Base-by-base conservation (phyloP, 192 early-diverging fungal genomes). In the Funneliformis mosseae region DNA sequence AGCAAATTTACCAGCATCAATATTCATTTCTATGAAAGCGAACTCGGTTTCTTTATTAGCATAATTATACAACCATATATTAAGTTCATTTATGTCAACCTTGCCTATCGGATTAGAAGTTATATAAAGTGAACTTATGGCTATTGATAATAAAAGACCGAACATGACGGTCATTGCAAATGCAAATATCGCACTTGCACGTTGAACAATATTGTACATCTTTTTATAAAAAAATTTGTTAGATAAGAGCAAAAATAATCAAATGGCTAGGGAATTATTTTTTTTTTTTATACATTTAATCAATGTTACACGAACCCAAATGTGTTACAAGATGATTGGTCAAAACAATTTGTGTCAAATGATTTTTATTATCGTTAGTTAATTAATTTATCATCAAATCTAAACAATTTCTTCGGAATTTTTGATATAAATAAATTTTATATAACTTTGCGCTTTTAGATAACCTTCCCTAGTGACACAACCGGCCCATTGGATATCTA, bases 101-200 rank as follows among this genome's bases (percentile, higher is more conserved):
- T 70, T 21, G 18, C 50, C 69, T 60, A 25, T 60, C 9, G 78
- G 78, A 14, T 18, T 42, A 79, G 67, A 70, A 48, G 78, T 18
- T 60, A 79, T 5, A 42, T 59, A 79, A 18, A 48, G 67, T 48
- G 78, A 71, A 18, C 41, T 42, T n/a, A 79, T 38, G 1, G 78
- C 67, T 45, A 79, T 61, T 27, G 68, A 33, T 12, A 28, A 50
- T n/a, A 79, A 60, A 10, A 79, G 48, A 9, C 25, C 78, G 71
- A 79, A 79, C 25, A 38, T 38, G 5, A 79, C 68, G 2, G 78
- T 79, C 67, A 71, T 69, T n/a, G 67, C 25, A 61, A 79, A 79
- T 21, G 78, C 78, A 46, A 79, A 71, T 50, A 79, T 25, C 11
- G 78, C 33, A 67, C 71, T 79, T 12, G 50, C 67, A 10, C 78